phyloP scores from a whole-genome alignment of 768 basidiomycete genomes.

The Auriscalpium microsporum region DNA sequence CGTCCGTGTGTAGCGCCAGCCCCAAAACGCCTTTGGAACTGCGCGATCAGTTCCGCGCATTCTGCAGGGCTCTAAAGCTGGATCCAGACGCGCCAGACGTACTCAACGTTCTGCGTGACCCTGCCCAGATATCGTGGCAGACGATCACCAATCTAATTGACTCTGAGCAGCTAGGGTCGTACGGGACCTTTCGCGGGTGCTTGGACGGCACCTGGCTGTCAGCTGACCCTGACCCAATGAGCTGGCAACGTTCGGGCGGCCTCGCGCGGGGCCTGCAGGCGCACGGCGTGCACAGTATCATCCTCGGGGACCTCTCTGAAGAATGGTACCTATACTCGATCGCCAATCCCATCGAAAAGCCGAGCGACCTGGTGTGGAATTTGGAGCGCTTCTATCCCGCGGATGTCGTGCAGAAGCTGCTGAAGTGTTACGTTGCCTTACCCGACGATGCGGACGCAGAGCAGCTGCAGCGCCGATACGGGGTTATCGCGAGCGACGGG shows the following conservation, averaged over 20 bases:
- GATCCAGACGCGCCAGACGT: constrained; percentile 44
- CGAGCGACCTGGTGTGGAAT: constrained; percentile 47
- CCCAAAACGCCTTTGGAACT: constrained; percentile 55
- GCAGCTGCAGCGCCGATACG: constrained; percentile 41
- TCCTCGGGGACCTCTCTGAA: constrained; percentile 62
- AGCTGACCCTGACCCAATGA: constrained; percentile 47
- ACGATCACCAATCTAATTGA: constrained; percentile 52
- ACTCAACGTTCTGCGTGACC: constrained; percentile 44
- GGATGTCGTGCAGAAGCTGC: constrained; percentile 36
- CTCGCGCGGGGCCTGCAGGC: constrained; percentile 45
- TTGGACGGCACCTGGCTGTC: constrained; percentile 54
- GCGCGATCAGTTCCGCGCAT: constrained; percentile 52
- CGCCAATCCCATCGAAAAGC: constrained; percentile 46
- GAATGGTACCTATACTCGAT: constrained; percentile 77
- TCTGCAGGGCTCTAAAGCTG: constrained; percentile 48
- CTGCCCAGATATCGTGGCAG: constrained; percentile 36
- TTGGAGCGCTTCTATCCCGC: constrained; percentile 52
- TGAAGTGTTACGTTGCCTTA: constrained; percentile 35
- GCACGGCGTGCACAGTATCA: constrained; percentile 52
- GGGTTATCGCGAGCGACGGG: constrained; percentile 49
- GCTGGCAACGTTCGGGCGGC: constrained; percentile 55
- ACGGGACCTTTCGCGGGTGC: constrained; percentile 64
- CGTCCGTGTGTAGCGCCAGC: constrained; percentile 30
- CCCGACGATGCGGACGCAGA: constrained; percentile 32
- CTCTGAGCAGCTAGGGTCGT: constrained; percentile 40